phyloP scores from a whole-genome alignment of 2,329 filamentous ascomycete species.

The Fusarium sp. region DNA sequence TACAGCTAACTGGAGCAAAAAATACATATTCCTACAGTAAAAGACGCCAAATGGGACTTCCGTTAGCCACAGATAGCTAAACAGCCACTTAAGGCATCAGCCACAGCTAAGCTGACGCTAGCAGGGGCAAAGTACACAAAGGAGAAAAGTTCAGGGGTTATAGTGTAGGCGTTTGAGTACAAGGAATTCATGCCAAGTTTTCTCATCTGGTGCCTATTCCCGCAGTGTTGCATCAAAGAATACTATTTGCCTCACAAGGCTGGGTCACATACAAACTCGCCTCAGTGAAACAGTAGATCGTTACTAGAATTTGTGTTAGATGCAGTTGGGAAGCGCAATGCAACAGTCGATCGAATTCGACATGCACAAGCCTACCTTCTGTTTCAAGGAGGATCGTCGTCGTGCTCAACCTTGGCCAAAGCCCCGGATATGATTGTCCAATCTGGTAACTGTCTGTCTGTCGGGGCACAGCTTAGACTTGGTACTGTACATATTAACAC shows the following conservation, averaged over 20 bases:
- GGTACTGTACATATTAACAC: not conserved
- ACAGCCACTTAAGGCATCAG: too few relatives aligned
- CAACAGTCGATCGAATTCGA: conserved; percentile 17
- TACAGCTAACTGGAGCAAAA: too few relatives aligned
- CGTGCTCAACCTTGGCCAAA: not conserved
- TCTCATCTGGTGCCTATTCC: not conserved
- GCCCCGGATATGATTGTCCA: not conserved
- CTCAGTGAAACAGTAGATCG: conserved; percentile 18
- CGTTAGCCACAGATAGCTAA: too few relatives aligned
- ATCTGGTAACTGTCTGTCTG: conserved; percentile 3
- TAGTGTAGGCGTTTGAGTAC: not conserved
- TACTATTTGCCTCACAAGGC: conserved; percentile 19
- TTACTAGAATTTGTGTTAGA: not conserved
- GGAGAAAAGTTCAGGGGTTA: too few relatives aligned
- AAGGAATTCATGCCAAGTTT: not conserved
- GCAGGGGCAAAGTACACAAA: too few relatives aligned
- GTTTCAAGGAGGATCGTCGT: conserved; percentile 9
- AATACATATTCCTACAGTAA: too few relatives aligned
- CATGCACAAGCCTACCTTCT: not conserved
- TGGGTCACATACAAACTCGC: conserved; percentile 10
- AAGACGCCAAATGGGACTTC: too few relatives aligned
- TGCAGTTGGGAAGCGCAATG: conserved; percentile 14
- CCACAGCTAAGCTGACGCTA: too few relatives aligned
- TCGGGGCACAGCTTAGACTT: conserved; percentile 28
- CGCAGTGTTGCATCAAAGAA: not conserved